phyloP scores from a whole-genome alignment of 139 green algal genomes.

The Chlorella sorokiniana region DNA sequence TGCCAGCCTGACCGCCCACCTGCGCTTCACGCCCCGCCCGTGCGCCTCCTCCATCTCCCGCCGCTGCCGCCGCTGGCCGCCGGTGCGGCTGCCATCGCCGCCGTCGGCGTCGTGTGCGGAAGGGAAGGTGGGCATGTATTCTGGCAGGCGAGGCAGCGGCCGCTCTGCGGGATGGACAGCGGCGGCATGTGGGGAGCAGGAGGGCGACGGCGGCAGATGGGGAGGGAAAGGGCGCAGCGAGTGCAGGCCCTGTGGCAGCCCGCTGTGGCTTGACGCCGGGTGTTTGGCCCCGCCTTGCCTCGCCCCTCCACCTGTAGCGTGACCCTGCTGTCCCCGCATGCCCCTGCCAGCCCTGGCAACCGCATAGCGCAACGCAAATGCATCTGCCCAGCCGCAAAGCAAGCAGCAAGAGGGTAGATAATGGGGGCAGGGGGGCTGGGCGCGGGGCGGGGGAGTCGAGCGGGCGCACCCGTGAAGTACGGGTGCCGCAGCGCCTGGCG shows the following conservation, averaged over 20 bases:
- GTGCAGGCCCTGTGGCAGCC: too few relatives aligned
- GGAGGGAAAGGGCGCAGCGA: too few relatives aligned
- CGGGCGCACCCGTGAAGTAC: constrained; percentile 39
- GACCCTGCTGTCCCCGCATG: too few relatives aligned
- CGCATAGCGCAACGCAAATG: too few relatives aligned
- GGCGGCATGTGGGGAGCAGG: not conserved
- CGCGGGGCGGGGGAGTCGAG: too few relatives aligned
- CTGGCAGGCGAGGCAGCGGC: constrained; percentile 55
- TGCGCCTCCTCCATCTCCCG: constrained; percentile 33
- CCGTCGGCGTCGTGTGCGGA: constrained; percentile 24
- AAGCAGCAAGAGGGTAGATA: too few relatives aligned
- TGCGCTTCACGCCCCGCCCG: constrained; percentile 29
- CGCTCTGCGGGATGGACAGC: constrained; percentile 29
- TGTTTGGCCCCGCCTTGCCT: too few relatives aligned
- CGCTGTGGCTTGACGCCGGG: too few relatives aligned
- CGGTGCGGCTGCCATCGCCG: not conserved
- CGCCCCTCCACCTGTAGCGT: too few relatives aligned
- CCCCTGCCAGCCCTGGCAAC: too few relatives aligned
- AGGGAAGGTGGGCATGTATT: constrained; percentile 75
- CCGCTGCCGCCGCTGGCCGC: constrained; percentile 13
- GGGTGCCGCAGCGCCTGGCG: constrained; percentile 47
- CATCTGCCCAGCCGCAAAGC: too few relatives aligned
- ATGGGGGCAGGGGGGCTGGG: too few relatives aligned
- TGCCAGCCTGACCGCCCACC: not conserved
- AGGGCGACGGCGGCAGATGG: not conserved